A percentile compares a stretch with the other conserved stretches of the same genome.
Evolutionary conservation across 1,284 basidiomycete species (phyloP).

Genomic region (Xanthoconium separans): DNA sequence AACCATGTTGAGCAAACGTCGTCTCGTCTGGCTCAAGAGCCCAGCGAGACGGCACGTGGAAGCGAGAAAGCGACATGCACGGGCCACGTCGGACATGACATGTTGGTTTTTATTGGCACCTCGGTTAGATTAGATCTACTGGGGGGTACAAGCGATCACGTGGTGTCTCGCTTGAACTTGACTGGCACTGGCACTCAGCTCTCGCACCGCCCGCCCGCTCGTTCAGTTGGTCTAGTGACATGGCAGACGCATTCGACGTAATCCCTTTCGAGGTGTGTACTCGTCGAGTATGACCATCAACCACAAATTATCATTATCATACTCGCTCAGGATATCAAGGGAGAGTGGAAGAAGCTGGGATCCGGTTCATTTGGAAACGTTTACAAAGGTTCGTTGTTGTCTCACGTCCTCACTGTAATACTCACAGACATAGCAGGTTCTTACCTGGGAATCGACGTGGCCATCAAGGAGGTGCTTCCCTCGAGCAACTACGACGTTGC

Average conservation of each 20-base stretch:
- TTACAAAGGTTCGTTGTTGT: conserved; percentile 65
- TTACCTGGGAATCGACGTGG: conserved; percentile 94
- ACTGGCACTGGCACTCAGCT: conserved; percentile 5
- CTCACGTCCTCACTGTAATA: not conserved
- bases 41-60: not conserved
- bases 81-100: too few relatives aligned
- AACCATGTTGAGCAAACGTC: conserved; percentile 49
- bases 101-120: too few relatives aligned
- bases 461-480: conserved; percentile 93
- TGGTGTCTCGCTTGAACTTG: conserved; percentile 18
- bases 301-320: not conserved
- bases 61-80: conserved; percentile 2
- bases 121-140: conserved; percentile 17
- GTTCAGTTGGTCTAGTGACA: conserved; percentile 1
- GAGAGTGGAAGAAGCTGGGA: conserved; percentile 85
- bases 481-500: conserved; percentile 89
- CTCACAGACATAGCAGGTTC: conserved; percentile 49
- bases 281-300: not conserved
- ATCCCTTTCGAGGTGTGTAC: conserved; percentile 71
- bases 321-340: conserved; percentile 73
- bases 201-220: conserved; percentile 1
- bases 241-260: conserved; percentile 75
- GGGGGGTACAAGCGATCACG: conserved; percentile 19
- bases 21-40: conserved; percentile 42
- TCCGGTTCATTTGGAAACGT: conserved; percentile 93